Evolutionary conservation across 306 rosid species (phyloP).

Genomic region (Mimosa bimucronata): DNA sequence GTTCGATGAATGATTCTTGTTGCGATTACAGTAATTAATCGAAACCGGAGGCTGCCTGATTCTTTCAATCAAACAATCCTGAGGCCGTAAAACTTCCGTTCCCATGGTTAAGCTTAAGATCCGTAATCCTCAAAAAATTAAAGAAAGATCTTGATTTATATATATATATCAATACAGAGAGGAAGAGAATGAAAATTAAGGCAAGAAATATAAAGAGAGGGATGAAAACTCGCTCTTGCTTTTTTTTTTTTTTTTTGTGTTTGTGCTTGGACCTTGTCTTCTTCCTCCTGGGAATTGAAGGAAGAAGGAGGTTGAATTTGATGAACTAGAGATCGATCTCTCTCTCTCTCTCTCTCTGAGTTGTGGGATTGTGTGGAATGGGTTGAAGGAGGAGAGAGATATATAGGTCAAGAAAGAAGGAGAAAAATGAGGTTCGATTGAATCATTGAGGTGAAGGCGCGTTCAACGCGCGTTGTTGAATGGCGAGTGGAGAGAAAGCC

Average conservation of each 20-base stretch:
- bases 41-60: slow-evolving; percentile 45
- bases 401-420: slow-evolving; percentile 36
- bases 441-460: slow-evolving; percentile 7
- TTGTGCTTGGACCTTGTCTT: neutral
- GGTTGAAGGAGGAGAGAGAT: neutral
- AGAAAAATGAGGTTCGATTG: neutral
- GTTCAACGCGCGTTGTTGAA: slow-evolving; percentile 40
- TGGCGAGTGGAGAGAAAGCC: slow-evolving; percentile 43
- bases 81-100: slow-evolving; percentile 80
- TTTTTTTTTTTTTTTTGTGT: neutral
- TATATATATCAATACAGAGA: neutral
- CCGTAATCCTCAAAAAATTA: neutral
- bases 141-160: neutral
- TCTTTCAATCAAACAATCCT: slow-evolving; percentile 58
- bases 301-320: slow-evolving; percentile 7
- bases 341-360: neutral
- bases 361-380: neutral
- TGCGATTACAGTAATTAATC: slow-evolving; percentile 24
- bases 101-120: slow-evolving; percentile 63
- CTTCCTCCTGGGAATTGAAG: neutral
- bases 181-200: neutral
- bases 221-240: neutral
- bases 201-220: neutral
- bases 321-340: neutral
- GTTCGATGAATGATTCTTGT: slow-evolving; percentile 32